Conservation (phyloP, 2,329 filamentous ascomycete genomes). For the Grosmannia serpens region DNA sequence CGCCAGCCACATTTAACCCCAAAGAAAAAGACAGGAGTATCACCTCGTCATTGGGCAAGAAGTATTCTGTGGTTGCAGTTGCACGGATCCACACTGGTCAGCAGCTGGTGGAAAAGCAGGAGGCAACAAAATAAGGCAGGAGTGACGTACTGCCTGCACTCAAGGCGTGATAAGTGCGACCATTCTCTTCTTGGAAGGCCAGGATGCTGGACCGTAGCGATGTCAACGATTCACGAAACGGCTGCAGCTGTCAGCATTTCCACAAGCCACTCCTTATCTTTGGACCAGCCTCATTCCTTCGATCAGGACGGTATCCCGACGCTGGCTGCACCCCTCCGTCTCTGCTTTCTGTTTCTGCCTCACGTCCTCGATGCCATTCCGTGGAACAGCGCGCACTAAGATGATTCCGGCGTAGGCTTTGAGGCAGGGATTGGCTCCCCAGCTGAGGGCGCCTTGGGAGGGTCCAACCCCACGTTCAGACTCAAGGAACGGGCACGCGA, state of each 20-base stretch:
- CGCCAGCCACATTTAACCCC: background rate
- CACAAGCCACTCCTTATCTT: background rate
- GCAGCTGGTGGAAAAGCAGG: background rate
- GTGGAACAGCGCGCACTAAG: too few relatives aligned
- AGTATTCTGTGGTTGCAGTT: slow-evolving; percentile 11
- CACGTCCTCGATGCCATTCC: too few relatives aligned
- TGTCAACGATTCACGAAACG: slow-evolving; percentile 11
- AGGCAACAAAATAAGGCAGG: background rate
- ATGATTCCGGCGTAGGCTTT: too few relatives aligned
- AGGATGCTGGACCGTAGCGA: slow-evolving; percentile 15
- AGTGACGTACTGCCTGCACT: slow-evolving; percentile 15
- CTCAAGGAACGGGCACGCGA: too few relatives aligned
- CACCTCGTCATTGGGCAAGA: slow-evolving; percentile 14
- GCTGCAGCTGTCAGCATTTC: slow-evolving; percentile 1
- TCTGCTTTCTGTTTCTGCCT: too few relatives aligned
- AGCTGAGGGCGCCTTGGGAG: too few relatives aligned
- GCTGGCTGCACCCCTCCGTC: too few relatives aligned
- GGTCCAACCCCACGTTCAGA: too few relatives aligned
- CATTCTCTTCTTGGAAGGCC: slow-evolving; percentile 14
- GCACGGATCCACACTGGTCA: background rate
- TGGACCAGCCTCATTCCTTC: too few relatives aligned
- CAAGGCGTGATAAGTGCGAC: slow-evolving; percentile 15
- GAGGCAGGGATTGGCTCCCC: too few relatives aligned
- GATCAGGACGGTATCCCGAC: too few relatives aligned
- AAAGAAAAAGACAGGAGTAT: background rate